Percentiles rank a stretch among this genome's conserved stretches.
Evolutionary conservation across 129 eudicot species (phyloP).

Genomic region (Chrysanthemum makinoi): DNA sequence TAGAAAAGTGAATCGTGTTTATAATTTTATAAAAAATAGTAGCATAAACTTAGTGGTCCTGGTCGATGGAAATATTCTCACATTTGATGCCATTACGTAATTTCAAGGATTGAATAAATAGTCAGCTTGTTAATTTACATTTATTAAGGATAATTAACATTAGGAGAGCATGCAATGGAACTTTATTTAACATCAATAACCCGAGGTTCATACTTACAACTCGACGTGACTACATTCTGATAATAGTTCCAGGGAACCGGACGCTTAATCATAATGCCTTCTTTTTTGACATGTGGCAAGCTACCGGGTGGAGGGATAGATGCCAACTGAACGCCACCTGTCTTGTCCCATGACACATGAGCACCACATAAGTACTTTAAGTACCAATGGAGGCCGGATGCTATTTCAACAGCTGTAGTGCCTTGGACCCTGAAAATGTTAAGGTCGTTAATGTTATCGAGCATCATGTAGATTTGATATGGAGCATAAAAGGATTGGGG

Average conservation of each 20-base stretch:
- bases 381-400: constrained; percentile 95
- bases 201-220: constrained; percentile 57
- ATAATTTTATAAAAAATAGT: background rate
- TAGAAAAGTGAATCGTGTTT: constrained; percentile 5
- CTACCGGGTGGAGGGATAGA: constrained; percentile 71
- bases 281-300: constrained; percentile 67
- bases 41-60: background rate
- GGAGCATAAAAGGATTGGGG: background rate
- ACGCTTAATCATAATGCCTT: constrained; percentile 69
- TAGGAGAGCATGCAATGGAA: background rate
- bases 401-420: constrained; percentile 75
- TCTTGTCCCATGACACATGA: constrained; percentile 95
- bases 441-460: too few species aligned
- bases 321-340: constrained; percentile 84
- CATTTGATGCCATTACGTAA: too few species aligned
- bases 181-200: background rate
- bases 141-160: background rate
- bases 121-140: background rate
- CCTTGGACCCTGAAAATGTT: constrained; percentile 56
- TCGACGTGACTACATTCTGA: constrained; percentile 93
- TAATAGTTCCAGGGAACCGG: constrained; percentile 96
- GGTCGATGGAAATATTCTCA: too few species aligned
- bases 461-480: constrained; percentile 9
- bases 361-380: constrained; percentile 83
- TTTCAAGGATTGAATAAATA: background rate